Evolutionary conservation across 352 stramenopile species (phyloP), one percentile per base, ranked within the genome.

Genomic region (Thalassiosira sp.): DNA sequence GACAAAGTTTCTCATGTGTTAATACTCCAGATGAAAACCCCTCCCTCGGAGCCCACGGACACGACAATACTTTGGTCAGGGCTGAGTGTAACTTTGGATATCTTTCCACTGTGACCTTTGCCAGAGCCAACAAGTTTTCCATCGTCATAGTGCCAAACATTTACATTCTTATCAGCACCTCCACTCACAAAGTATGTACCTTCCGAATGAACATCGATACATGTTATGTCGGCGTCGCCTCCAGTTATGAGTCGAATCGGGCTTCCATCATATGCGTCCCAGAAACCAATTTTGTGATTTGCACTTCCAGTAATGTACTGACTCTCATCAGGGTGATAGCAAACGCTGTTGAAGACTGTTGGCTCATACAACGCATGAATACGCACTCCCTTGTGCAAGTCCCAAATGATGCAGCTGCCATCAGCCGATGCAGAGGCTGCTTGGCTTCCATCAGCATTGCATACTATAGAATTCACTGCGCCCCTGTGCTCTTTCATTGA

Each of bases 131-230:
- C 82, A 2, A 91, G 87, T 72, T 97, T 88, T 43, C 96, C 96
- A 72, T 98, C 96, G 85, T 98, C 96, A 81, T 98, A 98, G 79
- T 97, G 89, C 94, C 95, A 99, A 24, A 98, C 84, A 76, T 96
- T 98, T 24, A 99, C 81, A 48, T 95, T 83, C 2, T 92, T 94
- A 76, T 98, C 95, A 53, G 90, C 93, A 5, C 89, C 92, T 16
- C 95, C 96, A 15, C 91, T 96, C 25, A 97, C 93, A 70, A 98
- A 98, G 16, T 94, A 67, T 31, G 91, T 93, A 24, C 96, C 96
- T 22, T 77, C 70, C n/a, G 46, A 69, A 56, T 97, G 91, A 56
- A 98, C 95, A 85, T 98, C 95, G 75, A 98, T 93, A 24, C 94
- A 93, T 31, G 96, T 91, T 76, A 99, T 94, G 68, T 97, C 95